phyloP scores from a whole-genome alignment of 2,329 filamentous ascomycete species.

The Phoma sp. region DNA sequence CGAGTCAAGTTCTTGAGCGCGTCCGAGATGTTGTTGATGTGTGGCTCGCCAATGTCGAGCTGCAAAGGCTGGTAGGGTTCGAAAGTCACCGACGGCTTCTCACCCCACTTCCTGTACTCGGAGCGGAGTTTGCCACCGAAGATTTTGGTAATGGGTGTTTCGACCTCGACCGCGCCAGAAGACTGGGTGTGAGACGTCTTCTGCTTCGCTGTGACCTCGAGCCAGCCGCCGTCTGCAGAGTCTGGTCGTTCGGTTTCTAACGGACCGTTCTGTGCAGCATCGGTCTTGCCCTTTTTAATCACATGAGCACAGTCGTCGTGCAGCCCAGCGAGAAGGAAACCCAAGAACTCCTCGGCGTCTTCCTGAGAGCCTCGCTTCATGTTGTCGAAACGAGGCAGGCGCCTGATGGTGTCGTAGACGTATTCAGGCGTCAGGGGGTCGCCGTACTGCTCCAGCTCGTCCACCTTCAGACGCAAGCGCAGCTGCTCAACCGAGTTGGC shows the following conservation, averaged over 20 bases:
- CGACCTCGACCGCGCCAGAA: conserved; percentile 73
- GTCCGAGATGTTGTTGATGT: conserved; percentile 90
- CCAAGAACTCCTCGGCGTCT: conserved; percentile 96
- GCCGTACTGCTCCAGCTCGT: conserved; percentile 87
- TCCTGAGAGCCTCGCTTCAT: conserved; percentile 98
- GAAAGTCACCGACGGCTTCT: conserved; percentile 88
- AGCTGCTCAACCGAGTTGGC: conserved; percentile 76
- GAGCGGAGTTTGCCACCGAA: conserved; percentile 92
- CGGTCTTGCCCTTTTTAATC: conserved; percentile 62
- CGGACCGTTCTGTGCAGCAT: conserved; percentile 43
- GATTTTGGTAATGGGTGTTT: conserved; percentile 89
- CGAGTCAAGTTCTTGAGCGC: conserved; percentile 84
- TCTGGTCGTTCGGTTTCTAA: conserved; percentile 54
- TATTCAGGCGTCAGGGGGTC: conserved; percentile 93
- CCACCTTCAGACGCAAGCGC: conserved; percentile 74
- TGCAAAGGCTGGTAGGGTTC: conserved; percentile 95
- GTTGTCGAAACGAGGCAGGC: conserved; percentile 84
- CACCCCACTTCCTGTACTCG: conserved; percentile 83
- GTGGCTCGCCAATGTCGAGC: conserved; percentile 86
- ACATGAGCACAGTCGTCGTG: conserved; percentile 89
- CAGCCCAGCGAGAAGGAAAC: conserved; percentile 88
- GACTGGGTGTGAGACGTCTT: conserved; percentile 85
- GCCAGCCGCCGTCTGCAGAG: conserved; percentile 73
- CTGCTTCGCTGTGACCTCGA: conserved; percentile 93
- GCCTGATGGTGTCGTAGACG: conserved; percentile 90